These are phyloP conservation scores for Trichoderma reesei DNA, from an alignment of 495 filamentous ascomycete genomes.

Conservation along the genomic window DNA sequence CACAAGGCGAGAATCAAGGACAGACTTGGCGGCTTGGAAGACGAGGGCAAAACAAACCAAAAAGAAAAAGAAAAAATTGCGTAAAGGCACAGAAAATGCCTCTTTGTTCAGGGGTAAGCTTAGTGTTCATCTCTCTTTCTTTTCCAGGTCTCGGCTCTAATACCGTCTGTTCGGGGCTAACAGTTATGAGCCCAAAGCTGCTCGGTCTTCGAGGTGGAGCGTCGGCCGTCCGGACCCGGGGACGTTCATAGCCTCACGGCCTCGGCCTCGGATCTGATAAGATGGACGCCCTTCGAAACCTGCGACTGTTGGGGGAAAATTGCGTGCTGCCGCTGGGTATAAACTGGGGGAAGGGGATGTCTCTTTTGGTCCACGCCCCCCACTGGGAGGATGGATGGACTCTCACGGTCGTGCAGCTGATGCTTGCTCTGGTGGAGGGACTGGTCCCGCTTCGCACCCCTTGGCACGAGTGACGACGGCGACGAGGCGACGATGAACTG, in stretches of 20 bases:
- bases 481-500: not conserved
- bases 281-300: not conserved
- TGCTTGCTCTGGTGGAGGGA: not conserved
- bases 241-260: not conserved
- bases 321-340: not conserved
- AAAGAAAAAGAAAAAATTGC: not conserved
- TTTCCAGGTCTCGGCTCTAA: not conserved
- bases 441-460: not conserved
- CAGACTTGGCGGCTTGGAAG: not conserved
- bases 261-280: conserved; percentile 8
- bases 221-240: not conserved
- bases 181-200: not conserved
- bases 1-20: not conserved
- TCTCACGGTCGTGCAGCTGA: not conserved
- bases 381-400: not conserved
- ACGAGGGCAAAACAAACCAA: not conserved
- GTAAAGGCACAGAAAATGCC: not conserved
- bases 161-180: too few relatives aligned
- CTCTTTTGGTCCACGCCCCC: not conserved
- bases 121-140: not conserved
- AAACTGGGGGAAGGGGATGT: not conserved
- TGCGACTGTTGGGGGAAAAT: not conserved
- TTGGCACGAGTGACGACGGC: not conserved
- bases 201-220: conserved; percentile 6
- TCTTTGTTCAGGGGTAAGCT: not conserved